Evolutionary conservation across 2,329 filamentous ascomycete genomes (phyloP).

Genomic region (Ampelomyces quisqualis): DNA sequence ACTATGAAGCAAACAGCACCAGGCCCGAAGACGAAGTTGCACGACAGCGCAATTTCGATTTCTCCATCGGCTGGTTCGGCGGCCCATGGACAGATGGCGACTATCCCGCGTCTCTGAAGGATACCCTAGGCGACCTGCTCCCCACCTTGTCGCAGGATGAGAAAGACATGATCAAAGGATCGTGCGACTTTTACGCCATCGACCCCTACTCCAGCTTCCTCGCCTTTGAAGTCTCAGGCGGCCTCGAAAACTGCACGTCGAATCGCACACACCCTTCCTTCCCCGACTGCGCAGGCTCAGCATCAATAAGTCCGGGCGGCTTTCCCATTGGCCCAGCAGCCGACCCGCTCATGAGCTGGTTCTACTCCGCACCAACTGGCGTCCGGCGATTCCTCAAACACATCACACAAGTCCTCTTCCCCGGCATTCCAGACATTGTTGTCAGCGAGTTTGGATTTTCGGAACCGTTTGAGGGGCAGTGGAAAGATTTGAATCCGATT

Average conservation of each 20-base stretch:
- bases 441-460: constrained; percentile 48
- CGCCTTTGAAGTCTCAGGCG: constrained; percentile 35
- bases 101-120: constrained; percentile 44
- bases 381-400: constrained; percentile 47
- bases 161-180: constrained; percentile 47
- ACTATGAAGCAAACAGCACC: constrained; percentile 44
- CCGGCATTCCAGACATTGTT: constrained; percentile 45
- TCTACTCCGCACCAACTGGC: constrained; percentile 44
- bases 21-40: constrained; percentile 40
- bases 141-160: constrained; percentile 43
- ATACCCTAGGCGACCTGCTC: constrained; percentile 45
- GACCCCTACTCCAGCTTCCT: constrained; percentile 40
- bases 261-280: constrained; percentile 46
- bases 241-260: constrained; percentile 43
- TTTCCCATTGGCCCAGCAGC: constrained; percentile 51
- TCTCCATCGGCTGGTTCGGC: constrained; percentile 49
- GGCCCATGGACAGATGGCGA: constrained; percentile 51
- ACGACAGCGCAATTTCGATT: constrained; percentile 45
- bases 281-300: constrained; percentile 46
- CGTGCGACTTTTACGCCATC: constrained; percentile 49
- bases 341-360: constrained; percentile 46
- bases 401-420: constrained; percentile 49
- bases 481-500: constrained; percentile 31
- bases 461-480: constrained; percentile 45
- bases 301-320: constrained; percentile 40